Percentiles rank a stretch among this genome's conserved stretches.
phyloP scores from a whole-genome alignment of 495 filamentous ascomycete species.

The Pyrenopolyporus hunteri region DNA sequence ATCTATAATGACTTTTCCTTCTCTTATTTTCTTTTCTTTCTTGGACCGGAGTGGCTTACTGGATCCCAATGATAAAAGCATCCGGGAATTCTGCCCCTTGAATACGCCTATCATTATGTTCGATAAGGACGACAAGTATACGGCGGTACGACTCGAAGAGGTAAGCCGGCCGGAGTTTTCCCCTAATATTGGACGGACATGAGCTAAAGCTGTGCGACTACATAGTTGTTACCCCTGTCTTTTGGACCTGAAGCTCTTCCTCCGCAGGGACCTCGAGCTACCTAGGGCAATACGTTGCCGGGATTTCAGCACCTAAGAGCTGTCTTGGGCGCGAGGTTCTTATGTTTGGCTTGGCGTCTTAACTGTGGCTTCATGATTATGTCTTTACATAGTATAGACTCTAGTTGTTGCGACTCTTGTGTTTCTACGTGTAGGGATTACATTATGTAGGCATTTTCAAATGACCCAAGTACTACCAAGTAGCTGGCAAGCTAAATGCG shows the following conservation, averaged over 20 bases:
- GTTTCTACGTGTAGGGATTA: background rate
- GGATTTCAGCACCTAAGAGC: background rate
- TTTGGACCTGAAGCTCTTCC: constrained; percentile 70
- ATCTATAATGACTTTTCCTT: background rate
- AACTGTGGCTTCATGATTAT: background rate
- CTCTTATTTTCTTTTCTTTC: background rate
- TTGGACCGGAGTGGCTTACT: background rate
- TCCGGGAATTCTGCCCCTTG: constrained; percentile 76
- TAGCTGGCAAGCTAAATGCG: constrained; percentile 7
- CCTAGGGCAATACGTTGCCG: background rate
- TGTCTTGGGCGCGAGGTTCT: background rate
- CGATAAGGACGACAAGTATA: constrained; percentile 71
- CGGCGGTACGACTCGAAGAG: constrained; percentile 75
- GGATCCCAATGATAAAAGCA: constrained; percentile 53
- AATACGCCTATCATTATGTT: constrained; percentile 89
- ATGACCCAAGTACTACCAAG: too few species aligned
- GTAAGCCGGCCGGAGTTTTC: constrained; percentile 52
- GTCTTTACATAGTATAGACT: constrained; percentile 8
- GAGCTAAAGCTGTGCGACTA: constrained; percentile 12
- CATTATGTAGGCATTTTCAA: too few species aligned
- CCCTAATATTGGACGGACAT: background rate
- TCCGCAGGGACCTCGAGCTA: constrained; percentile 34
- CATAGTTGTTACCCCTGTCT: constrained; percentile 70
- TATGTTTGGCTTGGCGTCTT: background rate
- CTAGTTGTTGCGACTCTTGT: constrained; percentile 2